These are phyloP conservation scores for Trichocladium antarcticum DNA, from an alignment of 495 filamentous ascomycete genomes.

Conservation along the genomic window DNA sequence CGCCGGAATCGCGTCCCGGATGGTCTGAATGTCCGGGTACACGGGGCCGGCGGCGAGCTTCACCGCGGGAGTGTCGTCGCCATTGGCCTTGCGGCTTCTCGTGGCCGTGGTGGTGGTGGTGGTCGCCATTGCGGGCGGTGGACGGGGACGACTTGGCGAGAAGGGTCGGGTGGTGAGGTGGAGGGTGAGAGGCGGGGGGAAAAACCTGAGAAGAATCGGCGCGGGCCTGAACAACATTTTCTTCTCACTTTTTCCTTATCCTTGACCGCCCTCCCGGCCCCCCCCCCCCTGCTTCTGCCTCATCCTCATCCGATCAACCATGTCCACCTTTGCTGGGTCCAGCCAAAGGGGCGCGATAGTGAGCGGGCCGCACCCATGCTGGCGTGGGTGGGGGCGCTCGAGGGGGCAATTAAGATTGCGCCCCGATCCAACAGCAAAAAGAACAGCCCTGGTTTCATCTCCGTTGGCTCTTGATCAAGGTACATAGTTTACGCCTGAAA, in stretches of 20 bases:
- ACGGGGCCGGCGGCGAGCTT: conserved; percentile 55
- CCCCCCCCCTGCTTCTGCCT: not conserved
- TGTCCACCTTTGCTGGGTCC: not conserved
- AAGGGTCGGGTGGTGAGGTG: not conserved
- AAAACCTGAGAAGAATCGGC: not conserved
- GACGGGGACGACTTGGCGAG: not conserved
- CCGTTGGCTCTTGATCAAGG: no score
- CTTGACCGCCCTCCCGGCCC: not conserved
- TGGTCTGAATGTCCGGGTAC: conserved; percentile 63
- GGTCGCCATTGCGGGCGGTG: conserved; percentile 10
- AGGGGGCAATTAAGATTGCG: conserved; percentile 1
- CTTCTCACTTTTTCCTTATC: conserved; percentile 4
- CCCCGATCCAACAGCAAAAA: not conserved
- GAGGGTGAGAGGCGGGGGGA: not conserved
- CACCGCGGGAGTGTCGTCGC: conserved; percentile 17
- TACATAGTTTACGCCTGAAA: no score
- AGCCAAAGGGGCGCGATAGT: not conserved
- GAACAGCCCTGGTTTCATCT: no score
- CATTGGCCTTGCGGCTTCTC: conserved; percentile 13
- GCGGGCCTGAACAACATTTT: not conserved
- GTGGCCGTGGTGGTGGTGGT: conserved; percentile 14
- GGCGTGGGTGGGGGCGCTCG: no score
- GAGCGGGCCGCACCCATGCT: conserved; percentile 5
- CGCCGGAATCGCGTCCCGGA: conserved; percentile 66
- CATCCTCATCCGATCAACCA: not conserved